Evolutionary conservation across 1,284 basidiomycete genomes (phyloP), one percentile per base, ranked within the genome.

Genomic region (Fomitopsis betulina): DNA sequence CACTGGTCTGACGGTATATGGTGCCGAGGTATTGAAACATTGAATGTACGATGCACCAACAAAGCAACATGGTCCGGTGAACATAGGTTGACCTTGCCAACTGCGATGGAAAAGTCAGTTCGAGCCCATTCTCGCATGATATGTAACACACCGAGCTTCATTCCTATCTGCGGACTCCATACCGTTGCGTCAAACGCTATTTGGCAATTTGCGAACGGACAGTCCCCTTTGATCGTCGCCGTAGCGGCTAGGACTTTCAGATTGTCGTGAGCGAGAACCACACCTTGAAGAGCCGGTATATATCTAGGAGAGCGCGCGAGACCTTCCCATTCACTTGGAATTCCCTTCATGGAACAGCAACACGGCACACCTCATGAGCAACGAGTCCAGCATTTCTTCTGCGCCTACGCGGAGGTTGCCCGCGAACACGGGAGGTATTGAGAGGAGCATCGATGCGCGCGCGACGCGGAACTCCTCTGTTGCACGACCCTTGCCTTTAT

Each of bases 21-120:
- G 68, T 93, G 85, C 56, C 93, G 86, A 0, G 95, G 94, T 72
- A 99, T 98, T 8, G 94, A 96, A 15, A 94, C 93, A 73, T 99
- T 99, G 81, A 99, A 99, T 7, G 94, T 96, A 57, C 89, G 89
- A 68, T 97, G 93, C 5, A 98, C 81, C 55, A 99, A 89, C 12
- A 99, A 79, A 0, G 95, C 94, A 56, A 99, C 82, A 68, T 98
- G 96, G 60, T 96, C 95, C 0, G 96, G 95, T 1, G 95, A 97
- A 59, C 86, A 95, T 23, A 98, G 80, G 61, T 87, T 96, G 60
- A 98, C 85, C 60, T 85, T 89, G 6, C 95, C 96, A 58, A 83
- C 94, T 96, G 61, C 39, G 10, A 49, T 17, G 33, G 50, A 19
- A 17, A 35, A 64, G 21, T 37, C 27, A 30, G 35, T 12, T 37